phyloP scores from a whole-genome alignment of 345 rosid species.

The Cardamine resedifolia region DNA sequence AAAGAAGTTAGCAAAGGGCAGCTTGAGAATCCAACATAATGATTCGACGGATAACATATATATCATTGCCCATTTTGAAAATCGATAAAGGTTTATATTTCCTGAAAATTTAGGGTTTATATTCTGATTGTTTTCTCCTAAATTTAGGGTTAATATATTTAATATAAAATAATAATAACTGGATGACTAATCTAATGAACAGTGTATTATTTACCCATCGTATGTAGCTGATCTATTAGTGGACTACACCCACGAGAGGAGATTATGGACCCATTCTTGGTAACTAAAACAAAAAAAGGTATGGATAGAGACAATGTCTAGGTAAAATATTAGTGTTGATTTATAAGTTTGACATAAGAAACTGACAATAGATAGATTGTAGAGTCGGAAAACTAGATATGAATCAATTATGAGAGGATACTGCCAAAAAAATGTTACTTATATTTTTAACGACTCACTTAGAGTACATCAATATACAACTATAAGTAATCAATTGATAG shows the following conservation, averaged over 20 bases:
- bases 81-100: background rate
- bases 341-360: background rate
- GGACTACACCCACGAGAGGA: background rate
- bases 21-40: slow-evolving; percentile 5
- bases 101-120: background rate
- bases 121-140: too few species aligned
- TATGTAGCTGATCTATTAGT: background rate
- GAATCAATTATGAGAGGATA: slow-evolving; percentile 10
- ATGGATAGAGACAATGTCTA: background rate
- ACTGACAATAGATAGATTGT: background rate
- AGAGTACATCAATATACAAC: background rate
- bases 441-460: background rate
- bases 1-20: background rate
- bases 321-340: background rate
- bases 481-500: background rate
- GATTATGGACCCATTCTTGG: background rate
- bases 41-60: background rate
- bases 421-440: background rate
- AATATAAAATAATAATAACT: background rate
- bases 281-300: background rate
- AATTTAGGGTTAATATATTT: background rate
- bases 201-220: background rate
- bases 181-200: background rate
- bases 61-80: background rate
- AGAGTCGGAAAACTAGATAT: slow-evolving; percentile 15